These are phyloP conservation scores for Candida golubevii DNA, from an alignment of 805 yeast species.

Conservation along the genomic window DNA sequence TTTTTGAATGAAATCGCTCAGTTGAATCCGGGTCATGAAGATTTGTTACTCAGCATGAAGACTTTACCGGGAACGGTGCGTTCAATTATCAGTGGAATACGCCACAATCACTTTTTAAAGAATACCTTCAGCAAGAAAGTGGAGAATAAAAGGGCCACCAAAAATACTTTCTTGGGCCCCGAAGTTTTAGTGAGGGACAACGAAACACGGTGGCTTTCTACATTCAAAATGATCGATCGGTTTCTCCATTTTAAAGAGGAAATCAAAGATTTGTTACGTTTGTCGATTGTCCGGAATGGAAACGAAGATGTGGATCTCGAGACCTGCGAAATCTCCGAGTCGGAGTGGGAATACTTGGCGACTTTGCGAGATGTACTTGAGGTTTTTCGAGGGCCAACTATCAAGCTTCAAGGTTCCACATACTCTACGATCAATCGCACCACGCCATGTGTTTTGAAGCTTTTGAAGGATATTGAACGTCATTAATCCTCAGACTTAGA, in stretches of 20 bases:
- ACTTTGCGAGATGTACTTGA: constrained; percentile 1
- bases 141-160: neutral
- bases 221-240: constrained; percentile 3
- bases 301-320: neutral
- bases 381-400: neutral
- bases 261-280: neutral
- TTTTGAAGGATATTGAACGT: neutral
- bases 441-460: neutral
- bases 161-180: neutral
- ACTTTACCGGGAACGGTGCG: neutral
- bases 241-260: constrained; percentile 2
- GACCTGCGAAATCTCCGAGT: neutral
- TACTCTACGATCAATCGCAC: constrained; percentile 1
- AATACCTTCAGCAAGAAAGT: neutral
- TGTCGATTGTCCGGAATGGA: neutral
- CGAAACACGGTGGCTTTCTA: constrained; percentile 2
- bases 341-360: constrained; percentile 2
- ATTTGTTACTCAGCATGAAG: no score
- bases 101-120: neutral
- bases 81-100: neutral
- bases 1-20: no score
- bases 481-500: neutral
- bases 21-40: no score
- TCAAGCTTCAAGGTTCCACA: constrained; percentile 2
- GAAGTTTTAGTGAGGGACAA: neutral